phyloP scores from a whole-genome alignment of 768 basidiomycete species.

The Pleurotus salmoneostramineus region DNA sequence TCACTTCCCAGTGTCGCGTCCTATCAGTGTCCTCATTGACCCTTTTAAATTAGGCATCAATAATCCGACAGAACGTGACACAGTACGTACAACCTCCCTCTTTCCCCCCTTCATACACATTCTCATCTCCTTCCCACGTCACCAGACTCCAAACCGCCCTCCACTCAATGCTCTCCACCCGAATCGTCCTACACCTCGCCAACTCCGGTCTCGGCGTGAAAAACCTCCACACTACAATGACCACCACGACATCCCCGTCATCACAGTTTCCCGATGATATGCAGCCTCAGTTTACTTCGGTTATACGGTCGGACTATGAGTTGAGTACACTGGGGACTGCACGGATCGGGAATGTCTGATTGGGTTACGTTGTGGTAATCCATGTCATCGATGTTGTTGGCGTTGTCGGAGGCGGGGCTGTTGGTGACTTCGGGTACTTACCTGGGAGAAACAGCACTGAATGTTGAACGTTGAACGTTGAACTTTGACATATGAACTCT shows the following conservation, averaged over 20 bases:
- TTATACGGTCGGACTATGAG: constrained; percentile 1
- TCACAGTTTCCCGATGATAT: neutral
- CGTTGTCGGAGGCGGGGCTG: no score
- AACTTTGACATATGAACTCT: no score
- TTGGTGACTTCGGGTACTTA: no score
- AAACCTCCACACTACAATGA: neutral
- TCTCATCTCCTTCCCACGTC: neutral
- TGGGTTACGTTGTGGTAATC: no score
- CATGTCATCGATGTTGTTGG: no score
- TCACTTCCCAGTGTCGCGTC: neutral
- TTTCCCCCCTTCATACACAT: neutral
- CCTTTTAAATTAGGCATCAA: no score
- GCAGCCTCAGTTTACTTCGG: neutral
- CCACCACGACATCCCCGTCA: no score
- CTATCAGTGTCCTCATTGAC: no score
- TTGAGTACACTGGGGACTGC: neutral
- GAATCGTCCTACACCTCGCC: constrained; percentile 1
- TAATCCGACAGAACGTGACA: neutral
- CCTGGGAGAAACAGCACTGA: no score
- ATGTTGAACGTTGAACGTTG: no score
- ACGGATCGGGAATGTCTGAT: no score
- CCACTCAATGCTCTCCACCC: constrained; percentile 2
- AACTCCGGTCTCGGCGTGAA: constrained; percentile 4
- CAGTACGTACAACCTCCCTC: neutral
- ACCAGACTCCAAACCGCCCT: constrained; percentile 1